Percentiles rank a stretch among this genome's conserved stretches.
Conservation (phyloP, 129 eudicot genomes). For the Ambrosia artemisiifolia region DNA sequence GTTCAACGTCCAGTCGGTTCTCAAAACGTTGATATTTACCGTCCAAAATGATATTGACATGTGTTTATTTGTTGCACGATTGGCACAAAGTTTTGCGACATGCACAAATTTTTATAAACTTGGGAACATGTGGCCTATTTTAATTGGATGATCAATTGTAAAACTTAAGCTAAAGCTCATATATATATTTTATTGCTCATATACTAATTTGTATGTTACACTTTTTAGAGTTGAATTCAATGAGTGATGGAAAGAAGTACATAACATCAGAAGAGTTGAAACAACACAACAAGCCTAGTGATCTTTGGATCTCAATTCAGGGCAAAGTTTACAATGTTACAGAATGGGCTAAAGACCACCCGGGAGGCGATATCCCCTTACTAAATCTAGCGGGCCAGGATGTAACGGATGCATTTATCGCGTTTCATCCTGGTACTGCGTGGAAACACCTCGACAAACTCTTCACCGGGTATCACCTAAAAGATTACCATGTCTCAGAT, state of each 20-base stretch:
- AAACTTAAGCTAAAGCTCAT: neutral
- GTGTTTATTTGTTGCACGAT: neutral
- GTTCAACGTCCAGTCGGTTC: too few relatives aligned
- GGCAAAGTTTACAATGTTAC: conserved; percentile 84
- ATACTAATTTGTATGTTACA: neutral
- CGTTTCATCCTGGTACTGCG: conserved; percentile 83
- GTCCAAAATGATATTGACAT: neutral
- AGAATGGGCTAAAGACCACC: conserved; percentile 81
- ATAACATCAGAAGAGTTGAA: conserved; percentile 65
- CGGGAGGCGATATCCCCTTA: conserved; percentile 75
- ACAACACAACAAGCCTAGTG: conserved; percentile 60
- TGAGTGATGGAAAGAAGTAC: conserved; percentile 60
- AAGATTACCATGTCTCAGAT: conserved; percentile 62
- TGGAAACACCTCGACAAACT: conserved; percentile 67
- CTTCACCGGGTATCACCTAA: conserved; percentile 67
- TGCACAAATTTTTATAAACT: neutral
- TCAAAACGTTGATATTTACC: too few relatives aligned
- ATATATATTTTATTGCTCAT: neutral
- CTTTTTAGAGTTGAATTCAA: conserved; percentile 31
- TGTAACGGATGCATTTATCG: conserved; percentile 90
- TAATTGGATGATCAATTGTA: neutral
- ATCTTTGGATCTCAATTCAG: conserved; percentile 84
- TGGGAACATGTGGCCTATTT: neutral
- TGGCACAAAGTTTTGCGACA: neutral
- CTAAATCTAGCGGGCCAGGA: conserved; percentile 79